Evolutionary conservation across 225 moss, liverwort and hornwort genomes (phyloP).

Genomic region (Bryum argenteum): DNA sequence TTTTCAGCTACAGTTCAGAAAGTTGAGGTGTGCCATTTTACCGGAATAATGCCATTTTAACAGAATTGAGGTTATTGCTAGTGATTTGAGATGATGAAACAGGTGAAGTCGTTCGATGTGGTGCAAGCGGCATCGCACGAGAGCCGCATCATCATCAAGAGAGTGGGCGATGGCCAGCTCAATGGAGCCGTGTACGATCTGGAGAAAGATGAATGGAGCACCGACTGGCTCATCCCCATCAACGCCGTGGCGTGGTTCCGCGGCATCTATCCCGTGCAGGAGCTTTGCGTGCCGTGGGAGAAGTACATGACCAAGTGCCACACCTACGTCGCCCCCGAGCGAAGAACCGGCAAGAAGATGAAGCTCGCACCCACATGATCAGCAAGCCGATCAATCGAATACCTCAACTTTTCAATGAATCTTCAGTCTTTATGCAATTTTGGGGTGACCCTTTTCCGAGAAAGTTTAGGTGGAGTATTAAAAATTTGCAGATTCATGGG

Average conservation of each 20-base stretch:
- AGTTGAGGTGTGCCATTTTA: too few relatives aligned
- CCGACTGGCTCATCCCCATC: constrained; percentile 37
- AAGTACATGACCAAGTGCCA: constrained; percentile 44
- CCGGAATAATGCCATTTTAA: too few relatives aligned
- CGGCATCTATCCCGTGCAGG: constrained; percentile 36
- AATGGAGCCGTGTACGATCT: constrained; percentile 44
- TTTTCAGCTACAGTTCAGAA: too few relatives aligned
- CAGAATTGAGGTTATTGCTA: too few relatives aligned
- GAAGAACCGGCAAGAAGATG: constrained; percentile 10
- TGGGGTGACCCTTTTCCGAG: too few relatives aligned
- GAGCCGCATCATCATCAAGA: constrained; percentile 37
- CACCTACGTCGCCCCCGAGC: constrained; percentile 24
- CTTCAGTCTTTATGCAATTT: too few relatives aligned
- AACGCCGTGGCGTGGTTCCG: constrained; percentile 42
- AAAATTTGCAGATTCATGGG: too few relatives aligned
- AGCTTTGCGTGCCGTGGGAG: constrained; percentile 43
- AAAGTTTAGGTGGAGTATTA: too few relatives aligned
- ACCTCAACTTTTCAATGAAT: too few relatives aligned
- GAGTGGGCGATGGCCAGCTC: constrained; percentile 39
- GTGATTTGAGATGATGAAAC: too few relatives aligned
- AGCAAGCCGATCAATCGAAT: too few relatives aligned
- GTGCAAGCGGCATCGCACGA: constrained; percentile 39
- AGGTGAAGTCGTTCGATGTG: constrained; percentile 41
- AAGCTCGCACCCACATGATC: not conserved
- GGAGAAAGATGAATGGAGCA: constrained; percentile 31